Evolutionary conservation across 2,329 filamentous ascomycete species (phyloP).

Genomic region (Diplodia sapinea): DNA sequence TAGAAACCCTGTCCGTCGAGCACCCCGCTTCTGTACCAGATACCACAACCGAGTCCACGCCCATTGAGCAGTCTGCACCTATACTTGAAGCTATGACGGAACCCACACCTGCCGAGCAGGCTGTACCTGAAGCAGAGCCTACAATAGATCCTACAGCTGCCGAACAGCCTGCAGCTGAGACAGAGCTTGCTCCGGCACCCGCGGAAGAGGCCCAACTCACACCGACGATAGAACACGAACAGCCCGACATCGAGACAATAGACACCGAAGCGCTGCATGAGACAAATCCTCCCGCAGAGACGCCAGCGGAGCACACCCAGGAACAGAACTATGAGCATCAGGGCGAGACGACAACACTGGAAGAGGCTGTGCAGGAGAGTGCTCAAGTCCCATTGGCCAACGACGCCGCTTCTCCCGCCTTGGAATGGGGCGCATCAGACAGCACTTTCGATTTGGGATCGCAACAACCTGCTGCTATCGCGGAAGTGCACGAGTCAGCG

Average conservation of each 20-base stretch:
- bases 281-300: constrained; percentile 33
- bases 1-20: background rate
- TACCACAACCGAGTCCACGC: background rate
- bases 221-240: constrained; percentile 27
- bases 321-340: constrained; percentile 55
- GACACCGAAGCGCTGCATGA: constrained; percentile 32
- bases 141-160: background rate
- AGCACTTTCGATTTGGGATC: constrained; percentile 27
- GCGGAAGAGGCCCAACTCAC: constrained; percentile 21
- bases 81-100: background rate
- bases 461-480: background rate
- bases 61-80: background rate
- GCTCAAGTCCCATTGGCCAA: constrained; percentile 50
- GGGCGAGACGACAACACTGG: constrained; percentile 52
- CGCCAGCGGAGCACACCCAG: constrained; percentile 35
- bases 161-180: background rate
- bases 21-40: background rate
- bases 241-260: constrained; percentile 31
- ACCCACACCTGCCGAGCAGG: background rate
- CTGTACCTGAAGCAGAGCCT: background rate
- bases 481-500: background rate
- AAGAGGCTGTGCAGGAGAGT: constrained; percentile 54
- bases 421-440: constrained; percentile 33
- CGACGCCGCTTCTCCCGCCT: constrained; percentile 46
- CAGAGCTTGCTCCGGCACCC: background rate